Base-by-base conservation (phyloP, 352 stramenopile genomes). In the Phytophthora hybrid region DNA sequence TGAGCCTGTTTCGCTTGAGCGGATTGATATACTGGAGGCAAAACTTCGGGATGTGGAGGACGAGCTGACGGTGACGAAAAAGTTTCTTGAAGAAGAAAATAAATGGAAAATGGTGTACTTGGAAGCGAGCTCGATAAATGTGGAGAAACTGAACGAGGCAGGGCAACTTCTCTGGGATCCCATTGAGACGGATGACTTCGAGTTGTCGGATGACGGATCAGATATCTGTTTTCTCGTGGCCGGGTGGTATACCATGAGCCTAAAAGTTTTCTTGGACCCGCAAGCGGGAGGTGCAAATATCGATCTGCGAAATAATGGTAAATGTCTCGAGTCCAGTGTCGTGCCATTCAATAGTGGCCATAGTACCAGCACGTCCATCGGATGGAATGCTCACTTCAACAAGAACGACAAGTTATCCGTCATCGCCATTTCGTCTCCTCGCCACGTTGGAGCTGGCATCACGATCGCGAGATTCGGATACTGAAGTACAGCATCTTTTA, bases 1-100 rank as follows among this genome's bases (percentile, higher is more conserved):
- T 23, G 46, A 52, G 7, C 55, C 63, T 7, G 31, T 64, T 21
- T 18, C 31, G 5, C 31, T 71, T 14, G 54, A 71, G 13, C 47
- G 54, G 49, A 5, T 71, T 34, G 63, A 71, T 16, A 53, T 71
- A 46, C 23, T 71, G 16, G 55, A 71, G n/a, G 44, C 55, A 5
- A 71, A 53, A 19, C 29, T 65, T 26, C 63, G 53, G 1, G 44
- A 71, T 51, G 29, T 64, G 6, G 41, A 59, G 14, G 19, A 59
- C 3, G 54, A 71, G 21, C 44, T 71, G 29, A 21, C 29, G 8
- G 26, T 5, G 44, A 44, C 46, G 16, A 63, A 59, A 64, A 57
- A 14, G 9, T 21, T 10, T 14, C 47, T 69, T 14, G 23, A 44
- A 61, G 32, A 59, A 16, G 63, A 52, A 18, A 51, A 13, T 11